phyloP scores from a whole-genome alignment of 345 rosid genomes.

The Odontarrhena argentea region DNA sequence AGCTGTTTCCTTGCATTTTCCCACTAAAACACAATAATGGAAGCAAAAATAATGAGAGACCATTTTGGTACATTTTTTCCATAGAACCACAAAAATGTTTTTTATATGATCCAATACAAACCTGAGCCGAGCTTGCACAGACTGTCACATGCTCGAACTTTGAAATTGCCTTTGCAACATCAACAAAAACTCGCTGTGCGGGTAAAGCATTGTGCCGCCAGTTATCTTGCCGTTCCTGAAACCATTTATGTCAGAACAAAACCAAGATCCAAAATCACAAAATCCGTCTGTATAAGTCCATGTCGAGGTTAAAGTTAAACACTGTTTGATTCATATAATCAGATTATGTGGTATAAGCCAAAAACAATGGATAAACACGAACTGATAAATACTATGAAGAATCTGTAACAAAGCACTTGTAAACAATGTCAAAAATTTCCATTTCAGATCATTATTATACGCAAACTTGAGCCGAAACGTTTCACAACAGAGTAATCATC shows the following conservation, averaged over 20 bases:
- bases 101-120: constrained; percentile 37
- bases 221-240: constrained; percentile 90
- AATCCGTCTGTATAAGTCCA: background rate
- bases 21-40: constrained; percentile 55
- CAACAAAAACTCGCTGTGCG: constrained; percentile 60
- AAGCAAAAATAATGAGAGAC: background rate
- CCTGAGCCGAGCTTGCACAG: constrained; percentile 90
- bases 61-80: background rate
- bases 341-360: background rate
- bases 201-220: constrained; percentile 73
- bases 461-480: no score
- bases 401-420: background rate
- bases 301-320: background rate
- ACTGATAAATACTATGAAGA: background rate
- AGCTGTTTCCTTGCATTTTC: constrained; percentile 72
- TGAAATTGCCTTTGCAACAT: constrained; percentile 78
- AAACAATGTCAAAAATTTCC: background rate
- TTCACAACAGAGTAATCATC: constrained; percentile 1
- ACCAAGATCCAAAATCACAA: constrained; percentile 4
- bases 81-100: background rate
- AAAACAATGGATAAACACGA: background rate
- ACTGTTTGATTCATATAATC: constrained; percentile 13
- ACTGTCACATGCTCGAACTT: constrained; percentile 82
- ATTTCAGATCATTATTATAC: background rate
- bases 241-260: background rate